A percentile compares a stretch with the other conserved stretches of the same genome.
Evolutionary conservation across 805 yeast species (phyloP).

Genomic region (Sungouiella blattae): DNA sequence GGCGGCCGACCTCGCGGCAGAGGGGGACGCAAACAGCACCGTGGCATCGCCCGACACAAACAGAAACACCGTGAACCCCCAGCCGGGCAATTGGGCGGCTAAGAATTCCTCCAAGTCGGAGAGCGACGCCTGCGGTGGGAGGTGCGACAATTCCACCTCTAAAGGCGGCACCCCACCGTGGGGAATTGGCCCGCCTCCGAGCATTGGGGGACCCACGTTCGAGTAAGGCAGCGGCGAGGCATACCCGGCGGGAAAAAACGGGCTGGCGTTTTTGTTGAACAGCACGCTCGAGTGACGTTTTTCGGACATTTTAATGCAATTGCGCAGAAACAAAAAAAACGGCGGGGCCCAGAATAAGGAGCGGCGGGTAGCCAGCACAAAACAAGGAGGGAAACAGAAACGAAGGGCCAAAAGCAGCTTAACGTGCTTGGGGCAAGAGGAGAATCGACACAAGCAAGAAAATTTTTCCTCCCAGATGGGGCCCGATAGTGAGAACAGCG

Average conservation of each 20-base stretch:
- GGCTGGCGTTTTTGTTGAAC: conserved; percentile 3
- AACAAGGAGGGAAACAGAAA: too few species aligned
- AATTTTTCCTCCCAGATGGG: too few species aligned
- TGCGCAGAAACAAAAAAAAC: too few species aligned
- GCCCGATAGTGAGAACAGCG: too few species aligned
- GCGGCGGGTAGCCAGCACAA: too few species aligned
- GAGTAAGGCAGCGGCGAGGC: neutral
- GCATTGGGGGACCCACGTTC: neutral
- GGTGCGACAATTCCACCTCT: neutral
- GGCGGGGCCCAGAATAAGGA: too few species aligned
- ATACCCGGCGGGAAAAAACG: neutral
- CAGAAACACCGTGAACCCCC: neutral
- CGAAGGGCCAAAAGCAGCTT: too few species aligned
- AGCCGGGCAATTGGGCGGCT: neutral
- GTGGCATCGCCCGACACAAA: neutral
- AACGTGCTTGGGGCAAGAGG: too few species aligned
- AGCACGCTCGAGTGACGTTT: conserved; percentile 1
- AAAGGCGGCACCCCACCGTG: neutral
- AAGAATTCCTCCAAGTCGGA: neutral
- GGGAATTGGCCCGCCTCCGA: too few species aligned
- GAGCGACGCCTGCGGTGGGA: neutral
- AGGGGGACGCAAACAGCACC: neutral
- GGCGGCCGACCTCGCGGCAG: neutral
- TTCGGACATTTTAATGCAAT: neutral
- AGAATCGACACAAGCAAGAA: too few species aligned